phyloP scores from a whole-genome alignment of 2,329 filamentous ascomycete genomes.

The Fusarium xyrophilum region DNA sequence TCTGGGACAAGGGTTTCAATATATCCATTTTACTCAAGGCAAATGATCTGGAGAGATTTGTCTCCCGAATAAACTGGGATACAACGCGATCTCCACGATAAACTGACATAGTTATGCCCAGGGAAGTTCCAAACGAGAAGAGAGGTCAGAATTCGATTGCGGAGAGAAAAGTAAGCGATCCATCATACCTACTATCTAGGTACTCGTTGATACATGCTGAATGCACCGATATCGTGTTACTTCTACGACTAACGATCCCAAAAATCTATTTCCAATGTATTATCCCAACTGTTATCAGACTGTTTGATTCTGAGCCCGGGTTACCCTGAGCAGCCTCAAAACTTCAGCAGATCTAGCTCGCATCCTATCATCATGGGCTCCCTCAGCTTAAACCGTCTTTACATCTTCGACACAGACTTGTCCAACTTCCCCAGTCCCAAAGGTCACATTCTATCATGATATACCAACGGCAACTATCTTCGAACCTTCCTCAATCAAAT shows the following conservation, averaged over 20 bases:
- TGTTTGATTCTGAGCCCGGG: neutral
- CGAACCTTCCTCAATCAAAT: neutral
- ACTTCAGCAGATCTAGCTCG: too few species aligned
- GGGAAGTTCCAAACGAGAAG: too few species aligned
- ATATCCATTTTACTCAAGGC: conserved; percentile 6
- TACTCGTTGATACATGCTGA: too few species aligned
- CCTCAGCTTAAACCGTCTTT: neutral
- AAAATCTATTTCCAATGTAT: too few species aligned
- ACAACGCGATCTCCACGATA: too few species aligned
- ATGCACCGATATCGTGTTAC: too few species aligned
- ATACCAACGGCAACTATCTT: neutral
- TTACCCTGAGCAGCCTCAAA: neutral
- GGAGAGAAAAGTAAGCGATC: too few species aligned
- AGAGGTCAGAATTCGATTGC: too few species aligned
- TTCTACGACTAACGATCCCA: too few species aligned
- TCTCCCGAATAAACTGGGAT: neutral
- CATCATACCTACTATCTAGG: rapidly evolving
- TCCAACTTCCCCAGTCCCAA: neutral
- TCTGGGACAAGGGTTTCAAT: neutral
- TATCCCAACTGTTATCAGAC: too few species aligned
- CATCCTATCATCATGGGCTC: too few species aligned
- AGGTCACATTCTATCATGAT: conserved; percentile 1
- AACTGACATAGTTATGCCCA: too few species aligned
- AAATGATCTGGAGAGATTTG: conserved; percentile 18
- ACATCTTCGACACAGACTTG: conserved; percentile 1